Base-by-base conservation (phyloP, 2,329 filamentous ascomycete genomes). In the Gyromitra esculenta region DNA sequence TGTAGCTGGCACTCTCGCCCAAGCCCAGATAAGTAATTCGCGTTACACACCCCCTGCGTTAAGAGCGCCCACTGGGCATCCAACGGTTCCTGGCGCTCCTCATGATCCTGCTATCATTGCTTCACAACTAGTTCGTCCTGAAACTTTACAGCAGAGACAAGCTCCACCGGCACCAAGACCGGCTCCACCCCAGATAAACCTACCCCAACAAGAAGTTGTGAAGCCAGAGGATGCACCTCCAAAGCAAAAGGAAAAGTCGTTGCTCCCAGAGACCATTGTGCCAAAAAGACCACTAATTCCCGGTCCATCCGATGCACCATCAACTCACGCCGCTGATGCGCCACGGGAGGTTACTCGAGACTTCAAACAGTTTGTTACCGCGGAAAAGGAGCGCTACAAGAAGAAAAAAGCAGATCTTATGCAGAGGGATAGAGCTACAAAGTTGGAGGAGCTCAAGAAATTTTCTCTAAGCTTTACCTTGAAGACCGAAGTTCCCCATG, bases 381-480 rank as follows among this genome's bases (percentile, higher is more conserved):
- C 86, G 5, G 88, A 90, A 80, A 88, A 89, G 81, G 85, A 83
- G 50, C 86, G 89, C 59, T 85, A 83, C 77, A 87, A 84, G 80
- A 91, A 90, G n/a, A 80, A 81, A 54, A 78, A 78, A 9, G 74
- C 79, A 13, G 77, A 78, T 39, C 78, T 81, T 82, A 87, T 87
- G 8, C 89, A 87, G 82, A 87, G 87, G 75, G 96, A 98, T 83
- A 97, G 97, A 83, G 93, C 94, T 80, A 90, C 96, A 79, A 97
- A 97, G 84, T 84, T 99, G 77, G 97, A 93, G 76, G 96, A 99
- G 84, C 85, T 99, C 74, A 96, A 96, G 86, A 97, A 95, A 82
- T 99, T 99, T 83, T 93, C 96, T 0, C 89, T 91, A 80, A 96
- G 89, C 82, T 99, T 99, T 87, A 98, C 98, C 85, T 88, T 99